Conservation (phyloP, 495 filamentous ascomycete genomes). For the Ascodesmis nigricans region DNA sequence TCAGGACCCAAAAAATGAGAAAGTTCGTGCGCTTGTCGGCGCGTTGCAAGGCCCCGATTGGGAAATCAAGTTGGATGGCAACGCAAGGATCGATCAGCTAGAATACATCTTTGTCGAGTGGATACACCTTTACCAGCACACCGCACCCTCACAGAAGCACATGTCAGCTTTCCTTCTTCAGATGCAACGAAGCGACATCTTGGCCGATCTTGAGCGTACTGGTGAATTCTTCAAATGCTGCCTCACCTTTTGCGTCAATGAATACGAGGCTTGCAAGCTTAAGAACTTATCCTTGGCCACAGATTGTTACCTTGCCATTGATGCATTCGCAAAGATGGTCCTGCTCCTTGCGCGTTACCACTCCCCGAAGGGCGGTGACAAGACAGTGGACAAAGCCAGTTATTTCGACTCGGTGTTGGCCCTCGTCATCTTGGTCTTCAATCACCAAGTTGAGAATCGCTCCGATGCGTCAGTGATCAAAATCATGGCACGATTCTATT, state of each 20-base stretch:
- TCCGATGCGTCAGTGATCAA: constrained; percentile 67
- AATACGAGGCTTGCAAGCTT: constrained; percentile 47
- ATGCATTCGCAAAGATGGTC: constrained; percentile 74
- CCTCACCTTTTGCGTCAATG: constrained; percentile 54
- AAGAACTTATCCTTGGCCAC: constrained; percentile 35
- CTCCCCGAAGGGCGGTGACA: constrained; percentile 36
- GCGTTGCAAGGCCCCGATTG: constrained; percentile 37
- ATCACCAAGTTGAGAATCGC: constrained; percentile 60
- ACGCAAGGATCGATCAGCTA: constrained; percentile 47
- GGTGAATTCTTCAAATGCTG: constrained; percentile 58
- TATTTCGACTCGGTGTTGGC: constrained; percentile 57
- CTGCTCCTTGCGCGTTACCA: constrained; percentile 49
- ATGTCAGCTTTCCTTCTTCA: constrained; percentile 63
- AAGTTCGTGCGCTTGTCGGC: constrained; percentile 43
- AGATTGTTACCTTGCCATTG: constrained; percentile 52
- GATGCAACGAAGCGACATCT: constrained; percentile 45
- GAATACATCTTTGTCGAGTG: constrained; percentile 92
- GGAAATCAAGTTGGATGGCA: constrained; percentile 24
- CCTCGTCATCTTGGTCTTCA: constrained; percentile 56
- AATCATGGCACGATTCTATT: constrained; percentile 81
- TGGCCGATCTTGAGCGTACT: constrained; percentile 50
- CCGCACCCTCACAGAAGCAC: constrained; percentile 45
- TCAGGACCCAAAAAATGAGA: constrained; percentile 43
- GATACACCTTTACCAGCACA: constrained; percentile 59
- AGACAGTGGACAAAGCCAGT: constrained; percentile 32